Percentiles rank a stretch among this genome's conserved stretches.
Conservation (phyloP, 495 filamentous ascomycete species). For the Xylaria grammica region DNA sequence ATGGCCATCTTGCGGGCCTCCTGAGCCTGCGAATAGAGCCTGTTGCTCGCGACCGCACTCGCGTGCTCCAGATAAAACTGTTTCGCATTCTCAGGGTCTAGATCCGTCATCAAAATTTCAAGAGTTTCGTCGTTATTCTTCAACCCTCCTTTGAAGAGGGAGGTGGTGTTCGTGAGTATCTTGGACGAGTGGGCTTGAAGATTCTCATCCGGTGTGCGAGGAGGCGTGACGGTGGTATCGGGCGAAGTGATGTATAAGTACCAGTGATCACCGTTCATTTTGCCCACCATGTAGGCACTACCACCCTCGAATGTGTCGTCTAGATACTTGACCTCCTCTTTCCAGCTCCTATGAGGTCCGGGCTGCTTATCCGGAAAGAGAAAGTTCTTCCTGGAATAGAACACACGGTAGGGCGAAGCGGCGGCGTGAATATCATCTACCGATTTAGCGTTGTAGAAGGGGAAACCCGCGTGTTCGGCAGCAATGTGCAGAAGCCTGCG, state of each 20-base stretch:
- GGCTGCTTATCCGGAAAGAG: constrained; percentile 93
- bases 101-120: constrained; percentile 97
- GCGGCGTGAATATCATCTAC: constrained; percentile 65
- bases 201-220: constrained; percentile 68
- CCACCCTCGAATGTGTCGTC: constrained; percentile 89
- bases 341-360: constrained; percentile 96
- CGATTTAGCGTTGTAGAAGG: constrained; percentile 57
- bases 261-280: constrained; percentile 99
- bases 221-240: constrained; percentile 79
- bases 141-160: constrained; percentile 54
- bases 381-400: constrained; percentile 99
- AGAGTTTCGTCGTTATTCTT: constrained; percentile 82
- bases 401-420: constrained; percentile 91
- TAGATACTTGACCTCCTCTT: constrained; percentile 88
- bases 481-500: constrained; percentile 91
- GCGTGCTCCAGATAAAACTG: constrained; percentile 96
- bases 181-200: constrained; percentile 42
- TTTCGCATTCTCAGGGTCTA: constrained; percentile 89
- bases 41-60: constrained; percentile 83
- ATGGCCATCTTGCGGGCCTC: constrained; percentile 59
- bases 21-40: constrained; percentile 66
- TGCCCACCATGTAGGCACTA: constrained; percentile 99
- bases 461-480: constrained; percentile 83
- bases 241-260: constrained; percentile 96
- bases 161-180: constrained; percentile 68